Base-by-base conservation (phyloP, 2,329 filamentous ascomycete species). In the Tolypocladium album region DNA sequence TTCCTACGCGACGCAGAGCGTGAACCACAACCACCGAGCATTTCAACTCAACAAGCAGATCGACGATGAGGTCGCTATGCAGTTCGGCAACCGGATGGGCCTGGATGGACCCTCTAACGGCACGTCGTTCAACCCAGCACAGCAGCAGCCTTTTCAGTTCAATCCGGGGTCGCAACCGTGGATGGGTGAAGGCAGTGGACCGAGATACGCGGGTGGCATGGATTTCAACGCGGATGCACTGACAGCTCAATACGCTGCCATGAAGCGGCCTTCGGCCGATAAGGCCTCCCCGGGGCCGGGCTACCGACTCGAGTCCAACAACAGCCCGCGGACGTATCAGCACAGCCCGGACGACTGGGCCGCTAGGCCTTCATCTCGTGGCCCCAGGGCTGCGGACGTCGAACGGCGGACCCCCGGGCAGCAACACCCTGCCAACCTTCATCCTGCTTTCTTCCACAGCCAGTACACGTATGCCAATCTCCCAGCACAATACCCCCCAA, bases 111-210 rank as follows among this genome's bases (percentile, higher is more conserved):
- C 66, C 3, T 60, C 61, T 13, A 58, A 61, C 24, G 61, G 61
- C 15, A 61, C 67, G 5, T 58, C 63, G 8, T 72, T 70, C 63
- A 69, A 70, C 45, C 68, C 69, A 27, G 62, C 67, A 15, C 66
- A 68, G 2, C 75, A 75, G 57, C 75, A 75, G 57, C 69, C 74
- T 7, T 80, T 80, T 64, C 77, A 78, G 62, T 69, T 78, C 62
- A 80, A 82, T 62, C 76, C 79, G 1, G 73, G 70, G 9, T 78
- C 78, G 6, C 76, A 78, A 63, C 63, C 78, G 3, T 83, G 80
- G 79, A 70, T 70, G 56, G 68, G 69, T 9, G 73, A 78, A 17
- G 58, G 53, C 17, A 55, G 55, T 42, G 58, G 60, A 13, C 64
- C 68, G 22, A 66, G 70, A 20, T 66, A 70, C 59, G 70, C 63